Evolutionary conservation across 1,284 basidiomycete genomes (phyloP), one percentile per base, ranked within the genome.

Genomic region (Austroboletus niveus): DNA sequence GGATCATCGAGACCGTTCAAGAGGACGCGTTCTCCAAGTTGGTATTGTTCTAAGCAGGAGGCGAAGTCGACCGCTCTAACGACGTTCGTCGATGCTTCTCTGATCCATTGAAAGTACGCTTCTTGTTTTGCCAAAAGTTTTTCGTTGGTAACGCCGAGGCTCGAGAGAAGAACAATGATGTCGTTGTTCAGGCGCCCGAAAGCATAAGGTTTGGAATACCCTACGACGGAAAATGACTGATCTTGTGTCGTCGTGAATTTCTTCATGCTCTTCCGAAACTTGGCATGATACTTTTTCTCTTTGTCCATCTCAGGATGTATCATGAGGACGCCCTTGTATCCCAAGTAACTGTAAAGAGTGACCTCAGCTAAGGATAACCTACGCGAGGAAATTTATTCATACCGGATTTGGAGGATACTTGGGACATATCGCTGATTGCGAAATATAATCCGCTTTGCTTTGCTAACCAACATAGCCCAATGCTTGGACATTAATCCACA

Each of bases 171-270:
- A 22, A 82, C 79, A 12, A 85, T 79, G 57, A 85, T 77, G 51
- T 85, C 84, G 63, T 85, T 84, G 61, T 86, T 86, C 24, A 86
- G 70, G 10, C 82, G 75, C 2, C 79, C 81, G 59, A 82, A 86
- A 0, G 79, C 69, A 49, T 81, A 85, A 1, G 82, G 84, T 41
- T 71, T 75, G 1, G 84, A 85, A 57, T 79, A 73, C 41, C 79
- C 79, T 12, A 86, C 82, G 32, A 85, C 79, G 0, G 83, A 85
- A 64, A 86, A 84, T 0, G 80, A 82, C 45, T 74, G 70, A 54
- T 84, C 78, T 5, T 68, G 60, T 0, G 74, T 79, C 0, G 80
- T 76, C 11, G 65, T 73, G 64, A 86, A 85, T 58, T 86, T 86
- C 60, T 80, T 84, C 78, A 84, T 84, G 61, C 83, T 85, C 52